Evolutionary conservation across 306 rosid genomes (phyloP).

Genomic region (Quercus alba): DNA sequence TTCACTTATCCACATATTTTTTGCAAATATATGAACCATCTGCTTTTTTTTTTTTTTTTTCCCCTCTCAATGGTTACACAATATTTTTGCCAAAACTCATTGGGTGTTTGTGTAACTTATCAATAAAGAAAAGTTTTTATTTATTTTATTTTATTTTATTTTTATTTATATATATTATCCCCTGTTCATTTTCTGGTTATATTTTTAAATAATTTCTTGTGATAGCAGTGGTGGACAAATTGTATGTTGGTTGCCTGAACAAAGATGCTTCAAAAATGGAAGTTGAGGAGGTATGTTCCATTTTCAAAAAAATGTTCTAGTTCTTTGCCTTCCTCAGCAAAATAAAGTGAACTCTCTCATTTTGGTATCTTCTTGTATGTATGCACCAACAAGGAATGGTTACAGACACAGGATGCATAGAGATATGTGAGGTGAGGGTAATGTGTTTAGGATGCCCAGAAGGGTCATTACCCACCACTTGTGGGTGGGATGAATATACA

Average conservation of each 20-base stretch:
- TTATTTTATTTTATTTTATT: too few relatives aligned
- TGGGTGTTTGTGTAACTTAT: neutral
- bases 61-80: neutral
- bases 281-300: slow-evolving; percentile 69
- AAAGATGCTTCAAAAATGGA: slow-evolving; percentile 58
- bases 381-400: slow-evolving; percentile 3
- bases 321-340: slow-evolving; percentile 22
- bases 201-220: slow-evolving; percentile 21
- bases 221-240: slow-evolving; percentile 55
- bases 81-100: too few relatives aligned
- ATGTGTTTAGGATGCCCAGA: slow-evolving; percentile 4
- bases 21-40: neutral
- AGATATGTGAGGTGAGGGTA: neutral
- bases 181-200: slow-evolving; percentile 7
- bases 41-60: too few relatives aligned
- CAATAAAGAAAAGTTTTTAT: neutral
- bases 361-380: slow-evolving; percentile 14
- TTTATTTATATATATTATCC: neutral
- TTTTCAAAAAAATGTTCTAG: slow-evolving; percentile 12
- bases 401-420: slow-evolving; percentile 6
- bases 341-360: slow-evolving; percentile 3
- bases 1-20: neutral
- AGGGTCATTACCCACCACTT: neutral
- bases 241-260: slow-evolving; percentile 62
- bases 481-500: neutral